Base-by-base conservation (phyloP, 371 early-diverging fungal genomes). In the Furculomyces boomerangus region DNA sequence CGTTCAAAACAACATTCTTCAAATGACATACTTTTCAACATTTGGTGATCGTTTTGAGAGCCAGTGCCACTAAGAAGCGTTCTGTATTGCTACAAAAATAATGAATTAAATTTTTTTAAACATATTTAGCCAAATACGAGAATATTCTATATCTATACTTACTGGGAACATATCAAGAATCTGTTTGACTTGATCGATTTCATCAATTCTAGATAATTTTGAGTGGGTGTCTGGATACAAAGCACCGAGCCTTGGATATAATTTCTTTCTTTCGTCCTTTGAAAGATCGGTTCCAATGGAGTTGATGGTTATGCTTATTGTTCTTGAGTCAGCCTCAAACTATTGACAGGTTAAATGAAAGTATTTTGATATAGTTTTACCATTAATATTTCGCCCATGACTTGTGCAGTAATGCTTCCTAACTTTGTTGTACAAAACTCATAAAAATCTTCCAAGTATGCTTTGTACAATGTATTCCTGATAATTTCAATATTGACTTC, bases 401-500 rank as follows among this genome's bases (percentile, higher is more conserved):
- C 80, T 57, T 93, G 87, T n/a, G 77, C 86, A 3, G 98, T 95
- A 5, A 3, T 43, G 8, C 83, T 76, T 3, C 82, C 88, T 52
- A 86, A 92, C n/a, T 93, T 61, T 1, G 54, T 57, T 59, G 80
- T 76, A 60, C 91, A 89, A 70, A 88, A 98, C 13, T 71, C 64
- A 66, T 91, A 85, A 71, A 95, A 98, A 70, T 98, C 98, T 74
- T 96, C 96, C 54, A 98, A 67, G 60, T 97, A 98, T 7, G 95
- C 92, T 70, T 93, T 94, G 77, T 93, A 92, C 37, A 98, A 77
- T 2, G 93, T 93, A 74, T 95, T 96, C 59, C 98, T 80, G 61
- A 98, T 98, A 55, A 98, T 94, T 66, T 98, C 97, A 72, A 96
- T 94, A 68, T 98, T 94, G 69, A 95, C 76, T 68, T 96, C 97